These are phyloP conservation scores for Oropetium thomaeum DNA, from an alignment of 176 grass and related monocot species.

Conservation along the genomic window DNA sequence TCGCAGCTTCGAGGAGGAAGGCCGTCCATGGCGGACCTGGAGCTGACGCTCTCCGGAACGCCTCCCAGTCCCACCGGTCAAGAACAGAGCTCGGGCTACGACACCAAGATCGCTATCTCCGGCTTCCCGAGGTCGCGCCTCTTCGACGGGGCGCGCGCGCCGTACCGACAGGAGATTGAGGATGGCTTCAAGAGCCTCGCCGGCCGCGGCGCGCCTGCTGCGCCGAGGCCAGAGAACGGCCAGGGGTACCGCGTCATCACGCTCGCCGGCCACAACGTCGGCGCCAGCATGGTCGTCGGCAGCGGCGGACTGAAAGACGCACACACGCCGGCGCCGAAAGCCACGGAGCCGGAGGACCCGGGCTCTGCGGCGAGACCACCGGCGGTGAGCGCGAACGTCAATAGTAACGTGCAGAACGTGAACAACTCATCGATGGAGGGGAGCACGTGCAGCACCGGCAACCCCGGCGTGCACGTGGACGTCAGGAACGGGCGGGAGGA, in stretches of 20 bases:
- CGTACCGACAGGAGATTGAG: slow-evolving; percentile 53
- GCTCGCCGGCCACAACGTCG: slow-evolving; percentile 72
- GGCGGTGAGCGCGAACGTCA: slow-evolving; percentile 50
- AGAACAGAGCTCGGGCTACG: not conserved
- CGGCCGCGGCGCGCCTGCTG: not conserved
- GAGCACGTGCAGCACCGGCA: slow-evolving; percentile 58
- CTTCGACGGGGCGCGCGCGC: slow-evolving; percentile 36
- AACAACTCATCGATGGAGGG: slow-evolving; percentile 82
- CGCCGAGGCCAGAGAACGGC: not conserved
- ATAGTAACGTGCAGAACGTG: slow-evolving; percentile 86
- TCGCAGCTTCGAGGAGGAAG: not conserved
- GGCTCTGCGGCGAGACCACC: not conserved
- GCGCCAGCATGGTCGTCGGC: slow-evolving; percentile 72
- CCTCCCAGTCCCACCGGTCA: not conserved
- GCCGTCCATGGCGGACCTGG: slow-evolving; percentile 6
- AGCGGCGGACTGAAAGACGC: not conserved
- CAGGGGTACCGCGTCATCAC: slow-evolving; percentile 54
- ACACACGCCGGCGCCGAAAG: not conserved
- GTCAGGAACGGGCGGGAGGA: slow-evolving; percentile 43
- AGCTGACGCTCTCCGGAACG: slow-evolving; percentile 26
- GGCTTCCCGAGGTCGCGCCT: slow-evolving; percentile 39
- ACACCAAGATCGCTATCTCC: slow-evolving; percentile 53
- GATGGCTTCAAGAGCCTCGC: slow-evolving; percentile 54
- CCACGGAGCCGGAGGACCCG: not conserved
- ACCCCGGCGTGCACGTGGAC: slow-evolving; percentile 68